Evolutionary conservation across 176 grass and related monocot species (phyloP), one percentile per base, ranked within the genome.

Genomic region (Otatea glauca): DNA sequence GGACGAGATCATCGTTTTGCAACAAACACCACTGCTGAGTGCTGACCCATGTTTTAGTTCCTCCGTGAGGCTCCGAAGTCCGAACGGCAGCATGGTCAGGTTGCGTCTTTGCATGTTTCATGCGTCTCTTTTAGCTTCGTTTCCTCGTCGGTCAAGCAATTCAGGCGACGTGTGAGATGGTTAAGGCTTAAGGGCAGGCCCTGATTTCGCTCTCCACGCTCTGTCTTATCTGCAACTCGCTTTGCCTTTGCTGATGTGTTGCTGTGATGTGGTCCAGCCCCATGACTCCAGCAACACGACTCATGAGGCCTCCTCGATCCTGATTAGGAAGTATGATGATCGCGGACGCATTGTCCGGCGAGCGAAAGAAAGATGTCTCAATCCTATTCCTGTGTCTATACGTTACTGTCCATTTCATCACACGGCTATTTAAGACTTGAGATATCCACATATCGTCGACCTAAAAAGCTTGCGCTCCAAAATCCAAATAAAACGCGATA

Each of bases 211-310:
- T 0, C 2, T 20, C 45, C 34, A 9, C 54, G 2, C 3, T 45
- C 18, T 15, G 65, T 70, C 18, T 20, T 67, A 67, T 50, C 68
- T 15, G 15, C 50, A 21, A 42, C 39, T 74, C 15, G 27, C 38
- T 12, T 17, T 68, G 27, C 49, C 70, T 11, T 71, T 6, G 62
- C 12, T 56, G 49, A 58, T 43, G 35, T 38, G 63, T 68, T 43
- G 49, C 70, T 83, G 49, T 70, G 70, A 65, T 5, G 70, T 76
- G 76, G 88, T 89, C 76, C 69, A 75, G 20, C 0, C 53, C 27
- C 24, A 3, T 58, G 78, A 74, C 17, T 60, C 42, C n/a, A 17
- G 60, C 14, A 4, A 54, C 71, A 80, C 9, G n/a, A 64, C 56
- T 16, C 70, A 41, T 38, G 84, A 37, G 63, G 48, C 59, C 20